These are phyloP conservation scores for Sideroxylon spinosum DNA, from an alignment of 179 eudicot species.

Conservation along the genomic window DNA sequence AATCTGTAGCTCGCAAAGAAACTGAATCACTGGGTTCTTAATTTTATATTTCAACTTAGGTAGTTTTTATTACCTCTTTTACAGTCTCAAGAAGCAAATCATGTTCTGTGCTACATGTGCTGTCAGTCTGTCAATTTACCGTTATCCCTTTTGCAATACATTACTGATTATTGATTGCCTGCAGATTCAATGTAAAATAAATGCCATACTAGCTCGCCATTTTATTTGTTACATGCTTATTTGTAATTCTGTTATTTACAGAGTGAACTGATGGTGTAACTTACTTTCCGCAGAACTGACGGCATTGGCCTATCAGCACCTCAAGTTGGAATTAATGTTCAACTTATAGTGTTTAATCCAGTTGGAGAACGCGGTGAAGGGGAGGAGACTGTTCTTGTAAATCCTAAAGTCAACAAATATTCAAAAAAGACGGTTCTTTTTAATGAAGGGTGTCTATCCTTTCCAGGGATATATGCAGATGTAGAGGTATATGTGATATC, in stretches of 20 bases:
- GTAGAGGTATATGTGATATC: constrained; percentile 52
- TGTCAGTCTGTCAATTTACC: neutral
- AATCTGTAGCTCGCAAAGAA: neutral
- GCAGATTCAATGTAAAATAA: neutral
- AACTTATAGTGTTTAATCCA: constrained; percentile 94
- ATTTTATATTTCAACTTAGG: neutral
- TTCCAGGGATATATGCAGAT: constrained; percentile 77
- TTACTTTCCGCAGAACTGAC: constrained; percentile 79
- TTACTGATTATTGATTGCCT: neutral
- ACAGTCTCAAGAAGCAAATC: neutral
- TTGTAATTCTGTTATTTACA: constrained; percentile 21
- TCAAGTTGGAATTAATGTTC: constrained; percentile 90
- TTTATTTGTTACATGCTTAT: constrained; percentile 7
- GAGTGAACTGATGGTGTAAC: constrained; percentile 46
- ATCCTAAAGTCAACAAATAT: constrained; percentile 69
- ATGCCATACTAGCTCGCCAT: neutral
- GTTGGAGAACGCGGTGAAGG: constrained; percentile 90
- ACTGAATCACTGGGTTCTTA: neutral
- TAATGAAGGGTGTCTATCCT: constrained; percentile 88
- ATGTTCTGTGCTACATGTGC: neutral
- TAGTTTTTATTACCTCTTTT: too few species aligned
- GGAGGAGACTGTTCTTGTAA: constrained; percentile 87
- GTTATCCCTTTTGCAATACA: neutral
- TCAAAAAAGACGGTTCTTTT: constrained; percentile 58
- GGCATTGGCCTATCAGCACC: constrained; percentile 99